Base-by-base conservation (phyloP, 2,329 filamentous ascomycete genomes). In the Endocalyx cinctus region DNA sequence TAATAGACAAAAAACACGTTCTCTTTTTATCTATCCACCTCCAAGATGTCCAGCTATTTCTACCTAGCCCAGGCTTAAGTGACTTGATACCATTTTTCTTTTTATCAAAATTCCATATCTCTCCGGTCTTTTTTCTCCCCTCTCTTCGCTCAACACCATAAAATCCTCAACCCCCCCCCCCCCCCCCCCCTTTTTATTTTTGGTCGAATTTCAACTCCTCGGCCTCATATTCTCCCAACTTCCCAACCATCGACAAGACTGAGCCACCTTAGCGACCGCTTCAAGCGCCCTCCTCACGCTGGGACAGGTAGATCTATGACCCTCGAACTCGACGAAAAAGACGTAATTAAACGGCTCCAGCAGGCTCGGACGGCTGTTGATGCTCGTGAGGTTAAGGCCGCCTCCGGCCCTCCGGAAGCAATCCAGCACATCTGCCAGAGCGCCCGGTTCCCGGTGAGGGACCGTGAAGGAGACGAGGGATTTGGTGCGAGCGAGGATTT, bases 311-410 rank as follows among this genome's bases (percentile, higher is more conserved):
- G 57, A 49, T 45, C 62, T 64, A 55, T 77, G 72, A 2, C 84
- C 82, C 56, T 84, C 76, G 50, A 94, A 88, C 67, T 97, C 90
- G 18, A 96, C 81, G 55, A 97, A 89, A 64, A 97, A 96, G 23
- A 96, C 76, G 63, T 97, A 97, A 57, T 94, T 81, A 77, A 94
- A 97, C 14, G 84, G 78, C 46, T 68, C 64, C 25, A 74, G 67
- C 35, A 17, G 25, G 50, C 85, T 88, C 5, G 90, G 90, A 43
- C 90, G 66, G 45, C 85, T 88, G 56, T 88, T 89, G 59, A 97
- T 94, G 57, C 83, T 90, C 18, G 89, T 96, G 46, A 97, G 65
- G 56, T 96, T 94, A 37, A 96, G 69, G 5, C 73, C 72, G 46
- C 77, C 72, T 6, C 66, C 67, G 43, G 20, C 8, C 20, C 8